Evolutionary conservation across 345 rosid genomes (phyloP), one percentile per base, ranked within the genome.

Genomic region (Linum usitatissimum): DNA sequence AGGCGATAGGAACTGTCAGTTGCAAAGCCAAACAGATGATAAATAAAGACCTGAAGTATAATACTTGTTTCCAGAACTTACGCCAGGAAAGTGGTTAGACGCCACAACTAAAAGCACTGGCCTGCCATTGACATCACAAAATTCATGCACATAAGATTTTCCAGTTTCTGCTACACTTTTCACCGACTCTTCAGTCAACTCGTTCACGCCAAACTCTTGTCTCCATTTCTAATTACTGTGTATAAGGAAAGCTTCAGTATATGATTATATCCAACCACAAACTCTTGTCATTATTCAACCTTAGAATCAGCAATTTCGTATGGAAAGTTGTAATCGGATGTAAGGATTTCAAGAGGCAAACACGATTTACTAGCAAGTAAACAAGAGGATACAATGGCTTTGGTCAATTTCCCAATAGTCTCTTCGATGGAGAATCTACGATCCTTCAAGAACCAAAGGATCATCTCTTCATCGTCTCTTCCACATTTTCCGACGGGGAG

Each of bases 401-500:
- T 89, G 69, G 82, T 70, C 70, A 89, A 76, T 76, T 84, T 89
- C 8, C 76, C 34, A 40, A 79, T 63, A 0, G 97, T 83, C 64
- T 83, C 86, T 51, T 89, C 88, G 0, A 82, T 80, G 0, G 84
- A 85, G 73, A 83, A 89, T 54, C 71, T 84, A 61, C 90, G 74
- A 71, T 93, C 97, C 78, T 76, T 83, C 18, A 90, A 63, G 68
- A 83, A 93, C 99, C 99, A 84, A 4, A 85, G 81, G 51, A 90
- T 90, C 96, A 90, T 83, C 23, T 85, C 91, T 65, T 90, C 97
- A 76, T 92, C 99, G 64, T 90, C 90, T 80, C 97, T 80, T 63
- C 96, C 99, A 73, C 87, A 71, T 75, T 77, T 86, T 10, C 97
- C 99, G 17, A 83, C 63, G 0, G 91, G 86, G 18, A 93, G 96